Evolutionary conservation across 129 eudicot genomes (phyloP).

Genomic region (Chrysanthemum lavandulifolium): DNA sequence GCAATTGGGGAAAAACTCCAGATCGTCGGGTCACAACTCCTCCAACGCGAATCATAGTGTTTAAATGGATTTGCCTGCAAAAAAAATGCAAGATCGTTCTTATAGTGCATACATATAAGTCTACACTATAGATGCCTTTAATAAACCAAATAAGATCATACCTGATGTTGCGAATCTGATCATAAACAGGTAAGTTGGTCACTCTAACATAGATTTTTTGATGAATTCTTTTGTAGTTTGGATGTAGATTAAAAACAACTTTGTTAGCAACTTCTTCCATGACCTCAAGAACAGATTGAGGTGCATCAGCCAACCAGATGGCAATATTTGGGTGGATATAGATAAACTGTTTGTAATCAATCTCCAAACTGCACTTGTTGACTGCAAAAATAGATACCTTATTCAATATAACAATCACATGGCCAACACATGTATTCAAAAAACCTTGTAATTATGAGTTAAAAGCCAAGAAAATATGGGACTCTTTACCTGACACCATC

Average conservation of each 20-base stretch:
- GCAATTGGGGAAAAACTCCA: constrained; percentile 98
- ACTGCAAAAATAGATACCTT: constrained; percentile 43
- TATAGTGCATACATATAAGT: background rate
- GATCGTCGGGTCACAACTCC: constrained; percentile 97
- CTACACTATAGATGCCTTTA: background rate
- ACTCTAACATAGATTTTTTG: constrained; percentile 84
- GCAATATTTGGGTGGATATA: constrained; percentile 89
- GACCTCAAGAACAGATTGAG: constrained; percentile 99
- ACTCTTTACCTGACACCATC: constrained; percentile 81
- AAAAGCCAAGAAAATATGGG: background rate
- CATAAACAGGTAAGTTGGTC: constrained; percentile 94
- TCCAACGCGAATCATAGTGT: constrained; percentile 96
- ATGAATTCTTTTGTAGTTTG: constrained; percentile 82
- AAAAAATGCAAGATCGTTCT: constrained; percentile 3
- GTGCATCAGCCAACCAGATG: constrained; percentile 99
- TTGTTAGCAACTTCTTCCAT: constrained; percentile 99
- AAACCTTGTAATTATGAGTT: background rate
- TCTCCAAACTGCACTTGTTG: constrained; percentile 94
- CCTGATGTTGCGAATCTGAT: constrained; percentile 99
- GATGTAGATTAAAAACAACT: constrained; percentile 77
- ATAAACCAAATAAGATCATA: constrained; percentile 14
- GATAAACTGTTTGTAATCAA: constrained; percentile 92
- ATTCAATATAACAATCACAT: constrained; percentile 9
- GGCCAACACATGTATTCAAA: no score
- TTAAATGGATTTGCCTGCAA: constrained; percentile 87